Base-by-base conservation (phyloP, 2,329 filamentous ascomycete species). In the Fusarium sublunatum region DNA sequence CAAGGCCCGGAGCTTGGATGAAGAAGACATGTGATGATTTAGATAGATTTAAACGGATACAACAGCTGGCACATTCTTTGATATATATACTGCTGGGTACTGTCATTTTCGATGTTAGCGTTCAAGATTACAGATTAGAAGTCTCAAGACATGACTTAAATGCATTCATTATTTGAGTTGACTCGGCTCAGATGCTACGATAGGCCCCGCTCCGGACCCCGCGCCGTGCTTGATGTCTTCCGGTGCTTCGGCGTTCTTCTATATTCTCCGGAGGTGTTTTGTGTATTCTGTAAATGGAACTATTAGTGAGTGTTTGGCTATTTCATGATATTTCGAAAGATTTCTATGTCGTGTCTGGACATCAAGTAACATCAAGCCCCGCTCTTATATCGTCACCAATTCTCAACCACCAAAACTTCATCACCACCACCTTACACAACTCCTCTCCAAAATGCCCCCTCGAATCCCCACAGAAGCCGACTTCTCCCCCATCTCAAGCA, bases 401-500 rank as follows among this genome's bases (percentile, higher is more conserved):
- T 39, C 32, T 40, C 50, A 48, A 28, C 10, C 13, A 36, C 7
- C 28, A 19, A n/a, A 34, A 32, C 43, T 34, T 44, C 25, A 29
- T 13, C 57, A 48, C n/a, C 40, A 57, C 12, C 36, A 28, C 39
- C 43, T 32, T 28, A 26, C 39, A 53, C 9, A 45, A 42, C 9
- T 10, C 19, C 3, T 3, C 19, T 19, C 5, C 5, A 57, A 45
- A 13, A 83, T 79, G 77, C 76, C 81, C 28, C 79, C 81, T 4
- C 79, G 82, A 36, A 79, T 86, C 61, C 84, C 84, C 7, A 81
- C 79, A 22, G 72, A 76, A 8, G 75, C 76, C 13, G 84, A 87
- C 73, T 86, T 87, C 64, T 61, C 76, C 34, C 67, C 78, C 28
- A 76, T 84, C 15, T 46, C 55, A n/a, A n/a, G n/a, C n/a, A n/a